A percentile compares a stretch with the other conserved stretches of the same genome.
These are phyloP conservation scores for Kernera saxatilis DNA, from an alignment of 345 rosid species.

Conservation along the genomic window DNA sequence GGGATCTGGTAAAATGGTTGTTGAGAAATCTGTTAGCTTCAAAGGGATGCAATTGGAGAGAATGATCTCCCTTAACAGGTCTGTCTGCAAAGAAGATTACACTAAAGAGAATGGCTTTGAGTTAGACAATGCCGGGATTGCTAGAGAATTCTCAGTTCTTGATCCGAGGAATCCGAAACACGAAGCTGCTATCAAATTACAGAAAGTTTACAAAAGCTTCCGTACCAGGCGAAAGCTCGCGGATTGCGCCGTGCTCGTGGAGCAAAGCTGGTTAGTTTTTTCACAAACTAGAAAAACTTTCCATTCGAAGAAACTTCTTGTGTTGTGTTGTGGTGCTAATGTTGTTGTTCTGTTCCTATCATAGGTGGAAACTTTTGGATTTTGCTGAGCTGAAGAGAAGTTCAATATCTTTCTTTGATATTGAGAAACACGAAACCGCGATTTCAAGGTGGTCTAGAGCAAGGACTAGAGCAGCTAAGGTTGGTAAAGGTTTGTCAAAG, in stretches of 20 bases:
- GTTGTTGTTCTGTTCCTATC: background rate
- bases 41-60: constrained; percentile 54
- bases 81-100: constrained; percentile 3
- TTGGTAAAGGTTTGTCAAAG: constrained; percentile 93
- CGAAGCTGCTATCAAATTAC: constrained; percentile 77
- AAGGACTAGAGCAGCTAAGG: constrained; percentile 87
- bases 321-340: constrained; percentile 18
- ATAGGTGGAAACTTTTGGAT: constrained; percentile 91
- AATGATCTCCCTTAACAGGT: constrained; percentile 40
- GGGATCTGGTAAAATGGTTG: constrained; percentile 69
- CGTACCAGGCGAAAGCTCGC: constrained; percentile 93
- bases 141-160: constrained; percentile 28
- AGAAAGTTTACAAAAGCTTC: constrained; percentile 92
- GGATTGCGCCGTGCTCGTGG: constrained; percentile 87
- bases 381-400: constrained; percentile 81
- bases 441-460: constrained; percentile 97
- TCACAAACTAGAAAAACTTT: background rate
- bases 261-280: constrained; percentile 70
- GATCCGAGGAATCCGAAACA: constrained; percentile 62
- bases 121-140: constrained; percentile 6
- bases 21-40: constrained; percentile 79
- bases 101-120: constrained; percentile 14
- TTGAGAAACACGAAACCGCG: constrained; percentile 90
- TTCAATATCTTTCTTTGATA: constrained; percentile 83
- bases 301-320: background rate